phyloP scores from a whole-genome alignment of 2,329 filamentous ascomycete species.

The Kalmusia sp. region DNA sequence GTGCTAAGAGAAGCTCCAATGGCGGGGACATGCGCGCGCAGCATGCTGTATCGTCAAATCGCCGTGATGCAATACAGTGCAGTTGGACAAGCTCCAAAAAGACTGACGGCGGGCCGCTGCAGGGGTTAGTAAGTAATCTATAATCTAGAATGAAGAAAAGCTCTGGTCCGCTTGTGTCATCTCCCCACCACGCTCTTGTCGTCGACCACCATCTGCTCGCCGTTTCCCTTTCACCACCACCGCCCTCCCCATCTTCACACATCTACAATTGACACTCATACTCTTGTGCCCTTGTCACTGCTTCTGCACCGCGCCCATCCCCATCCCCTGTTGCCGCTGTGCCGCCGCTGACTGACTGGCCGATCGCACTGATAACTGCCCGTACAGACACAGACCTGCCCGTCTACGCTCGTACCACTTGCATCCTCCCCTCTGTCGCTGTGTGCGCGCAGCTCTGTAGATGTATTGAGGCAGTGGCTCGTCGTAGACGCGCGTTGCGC shows the following conservation, averaged over 20 bases:
- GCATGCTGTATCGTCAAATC: slow-evolving; percentile 15
- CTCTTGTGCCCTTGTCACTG: background rate
- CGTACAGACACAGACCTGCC: slow-evolving; percentile 10
- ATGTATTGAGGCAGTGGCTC: slow-evolving; percentile 34
- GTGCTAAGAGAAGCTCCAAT: slow-evolving; percentile 12
- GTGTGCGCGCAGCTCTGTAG: slow-evolving; percentile 22
- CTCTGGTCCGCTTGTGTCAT: slow-evolving; percentile 6
- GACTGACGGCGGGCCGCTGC: background rate
- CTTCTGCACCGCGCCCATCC: slow-evolving; percentile 1
- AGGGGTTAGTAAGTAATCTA: background rate
- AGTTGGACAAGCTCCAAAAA: background rate
- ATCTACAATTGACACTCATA: background rate
- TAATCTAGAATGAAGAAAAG: slow-evolving; percentile 4
- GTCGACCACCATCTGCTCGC: background rate
- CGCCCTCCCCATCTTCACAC: background rate
- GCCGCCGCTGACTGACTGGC: slow-evolving; percentile 3
- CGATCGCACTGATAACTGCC: slow-evolving; percentile 11
- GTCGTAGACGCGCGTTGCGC: slow-evolving; percentile 26
- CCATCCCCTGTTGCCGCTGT: slow-evolving; percentile 1
- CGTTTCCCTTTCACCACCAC: background rate
- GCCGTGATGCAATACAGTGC: slow-evolving; percentile 16
- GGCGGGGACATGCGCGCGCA: slow-evolving; percentile 10
- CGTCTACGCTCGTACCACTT: background rate
- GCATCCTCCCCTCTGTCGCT: slow-evolving; percentile 4
- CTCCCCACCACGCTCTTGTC: slow-evolving; percentile 2